A percentile compares a stretch with the other conserved stretches of the same genome.
Evolutionary conservation across 75 land plant species (phyloP).

Genomic region (Picea glauca): DNA sequence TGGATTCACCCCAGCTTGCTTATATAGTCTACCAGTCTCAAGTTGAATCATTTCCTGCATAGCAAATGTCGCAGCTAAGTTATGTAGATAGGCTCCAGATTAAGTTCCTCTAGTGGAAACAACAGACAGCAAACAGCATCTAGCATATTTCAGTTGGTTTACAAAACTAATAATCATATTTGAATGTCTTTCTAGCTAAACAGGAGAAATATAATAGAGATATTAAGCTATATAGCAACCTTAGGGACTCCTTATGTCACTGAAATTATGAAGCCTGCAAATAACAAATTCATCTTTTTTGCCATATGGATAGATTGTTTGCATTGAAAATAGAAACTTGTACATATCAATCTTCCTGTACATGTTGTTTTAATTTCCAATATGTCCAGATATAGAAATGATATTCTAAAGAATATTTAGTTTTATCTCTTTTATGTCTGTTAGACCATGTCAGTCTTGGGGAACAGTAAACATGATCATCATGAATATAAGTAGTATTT

Average conservation of each 20-base stretch:
- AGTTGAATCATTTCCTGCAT: conserved; percentile 43
- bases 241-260: background rate
- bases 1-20: conserved; percentile 59
- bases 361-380: too few relatives aligned
- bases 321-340: background rate
- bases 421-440: too few relatives aligned
- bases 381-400: too few relatives aligned
- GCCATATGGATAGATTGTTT: background rate
- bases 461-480: too few relatives aligned
- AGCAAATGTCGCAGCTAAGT: background rate
- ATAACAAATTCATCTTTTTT: background rate
- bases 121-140: background rate
- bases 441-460: too few relatives aligned
- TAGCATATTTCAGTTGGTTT: background rate
- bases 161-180: background rate
- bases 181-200: background rate
- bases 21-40: conserved; percentile 52
- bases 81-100: background rate
- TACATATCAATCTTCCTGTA: too few relatives aligned
- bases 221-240: background rate
- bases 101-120: background rate
- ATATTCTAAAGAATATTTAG: too few relatives aligned
- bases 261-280: background rate
- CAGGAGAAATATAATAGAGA: background rate
- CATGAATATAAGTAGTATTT: too few relatives aligned